Conservation (phyloP, 2,329 filamentous ascomycete genomes). For the Myotisia sp. region DNA sequence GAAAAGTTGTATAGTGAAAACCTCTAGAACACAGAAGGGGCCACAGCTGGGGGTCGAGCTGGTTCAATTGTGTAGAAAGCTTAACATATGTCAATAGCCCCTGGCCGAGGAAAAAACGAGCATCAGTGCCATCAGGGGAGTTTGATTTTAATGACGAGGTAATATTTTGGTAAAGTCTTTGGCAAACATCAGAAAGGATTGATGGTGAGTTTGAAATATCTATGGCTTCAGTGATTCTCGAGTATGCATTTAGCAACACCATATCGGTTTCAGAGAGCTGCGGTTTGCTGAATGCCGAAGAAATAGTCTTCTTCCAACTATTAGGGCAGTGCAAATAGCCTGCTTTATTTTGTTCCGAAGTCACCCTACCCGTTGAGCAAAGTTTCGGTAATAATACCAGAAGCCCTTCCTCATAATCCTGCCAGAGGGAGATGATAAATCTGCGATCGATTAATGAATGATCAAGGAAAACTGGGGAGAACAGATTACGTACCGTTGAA, state of each 20-base stretch:
- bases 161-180: conserved; percentile 51
- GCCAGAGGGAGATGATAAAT: conserved; percentile 64
- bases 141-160: conserved; percentile 50
- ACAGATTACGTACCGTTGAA: conserved; percentile 50
- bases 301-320: conserved; percentile 57
- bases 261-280: conserved; percentile 41
- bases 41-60: conserved; percentile 48
- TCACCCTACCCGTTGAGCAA: conserved; percentile 35
- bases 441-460: conserved; percentile 29
- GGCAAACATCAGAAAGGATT: conserved; percentile 50
- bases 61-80: conserved; percentile 46
- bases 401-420: conserved; percentile 50
- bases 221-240: conserved; percentile 48
- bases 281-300: conserved; percentile 47
- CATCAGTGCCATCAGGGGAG: conserved; percentile 46
- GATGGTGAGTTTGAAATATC: conserved; percentile 46
- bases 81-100: conserved; percentile 60
- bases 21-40: conserved; percentile 52
- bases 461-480: conserved; percentile 4
- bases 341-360: conserved; percentile 29
- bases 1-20: conserved; percentile 49
- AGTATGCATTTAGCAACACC: conserved; percentile 53
- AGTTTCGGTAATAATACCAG: conserved; percentile 56
- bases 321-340: conserved; percentile 29
- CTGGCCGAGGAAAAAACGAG: conserved; percentile 59